Evolutionary conservation across 2,329 filamentous ascomycete species (phyloP), one percentile per base, ranked within the genome.

Genomic region (Sporothrix humicola): DNA sequence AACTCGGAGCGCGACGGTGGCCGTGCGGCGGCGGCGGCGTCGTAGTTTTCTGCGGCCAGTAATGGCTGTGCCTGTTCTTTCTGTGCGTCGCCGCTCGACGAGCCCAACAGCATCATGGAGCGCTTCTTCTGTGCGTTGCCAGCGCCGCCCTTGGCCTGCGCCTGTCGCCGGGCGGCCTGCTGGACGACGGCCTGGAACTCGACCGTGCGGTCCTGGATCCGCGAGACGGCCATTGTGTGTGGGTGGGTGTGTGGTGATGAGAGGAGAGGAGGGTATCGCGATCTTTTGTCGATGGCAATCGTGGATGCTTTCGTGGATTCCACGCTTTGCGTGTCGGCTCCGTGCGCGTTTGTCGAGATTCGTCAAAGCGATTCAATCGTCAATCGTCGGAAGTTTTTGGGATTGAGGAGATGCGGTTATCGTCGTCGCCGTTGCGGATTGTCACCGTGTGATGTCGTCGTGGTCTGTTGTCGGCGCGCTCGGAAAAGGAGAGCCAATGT

Each of bases 131-230:
- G 93, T 46, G 92, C 87, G 78, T 93, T 90, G 26, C 69, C 69
- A 2, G 52, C 68, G 69, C 48, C 74, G 54, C 73, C 75, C 84
- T 97, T 97, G 74, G 89, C 90, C 71, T 91, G 88, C 46, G 91
- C 90, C 79, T 96, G 90, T 76, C 91, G 89, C 80, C 91, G 92
- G 83, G 97, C 94, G 70, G 93, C 93, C 81, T 97, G 93, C 63
- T 89, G 87, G 76, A 98, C 89, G 79, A 98, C 97, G 76, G 94
- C 93, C 81, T 91, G 92, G 87, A 99, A 99, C 87, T 99, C 96
- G 80, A 90, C 88, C 73, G 96, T 99, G 80, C 96, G 93, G 85
- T 99, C 96, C 86, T 99, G 96, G 82, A 98, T 97, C 70, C 94
- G 95, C 75, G 87, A 81, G 80, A 90, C 86, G 73, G 89, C 88